phyloP scores from a whole-genome alignment of 176 grass and related monocot genomes.

The barley (Hordeum vulgare) region DNA sequence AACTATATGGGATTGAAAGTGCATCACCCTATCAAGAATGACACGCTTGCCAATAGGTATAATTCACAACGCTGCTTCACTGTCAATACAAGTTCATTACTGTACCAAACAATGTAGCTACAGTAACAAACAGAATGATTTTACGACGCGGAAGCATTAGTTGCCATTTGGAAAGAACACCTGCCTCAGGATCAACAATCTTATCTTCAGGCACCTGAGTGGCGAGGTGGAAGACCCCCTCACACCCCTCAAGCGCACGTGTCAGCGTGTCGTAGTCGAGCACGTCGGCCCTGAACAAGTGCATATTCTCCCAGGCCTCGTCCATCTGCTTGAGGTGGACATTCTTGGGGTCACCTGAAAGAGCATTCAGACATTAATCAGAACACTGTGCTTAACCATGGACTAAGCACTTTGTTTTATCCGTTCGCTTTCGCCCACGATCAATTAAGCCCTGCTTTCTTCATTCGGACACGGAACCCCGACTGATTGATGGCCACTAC shows the following conservation, averaged over 20 bases:
- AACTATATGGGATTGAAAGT: not conserved
- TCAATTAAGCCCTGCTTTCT: not conserved
- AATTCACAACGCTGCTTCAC: not conserved
- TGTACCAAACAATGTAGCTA: not conserved
- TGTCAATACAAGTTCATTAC: not conserved
- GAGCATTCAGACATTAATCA: too few relatives aligned
- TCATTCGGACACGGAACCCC: not conserved
- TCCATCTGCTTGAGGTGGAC: too few relatives aligned
- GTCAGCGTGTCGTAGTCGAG: too few relatives aligned
- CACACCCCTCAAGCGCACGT: too few relatives aligned
- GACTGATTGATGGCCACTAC: not conserved
- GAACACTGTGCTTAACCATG: not conserved
- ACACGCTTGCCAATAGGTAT: not conserved
- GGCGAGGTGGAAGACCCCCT: too few relatives aligned
- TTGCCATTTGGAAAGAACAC: too few relatives aligned
- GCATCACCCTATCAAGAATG: not conserved
- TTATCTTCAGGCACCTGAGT: too few relatives aligned
- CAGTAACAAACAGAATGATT: not conserved
- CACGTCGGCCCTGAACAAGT: too few relatives aligned
- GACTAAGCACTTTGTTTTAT: not conserved
- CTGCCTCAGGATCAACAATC: too few relatives aligned
- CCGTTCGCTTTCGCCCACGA: not conserved
- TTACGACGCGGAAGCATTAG: not conserved
- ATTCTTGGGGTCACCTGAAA: too few relatives aligned
- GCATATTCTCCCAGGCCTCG: too few relatives aligned